Base-by-base conservation (phyloP, 768 basidiomycete genomes). In the Rickenella mellea region DNA sequence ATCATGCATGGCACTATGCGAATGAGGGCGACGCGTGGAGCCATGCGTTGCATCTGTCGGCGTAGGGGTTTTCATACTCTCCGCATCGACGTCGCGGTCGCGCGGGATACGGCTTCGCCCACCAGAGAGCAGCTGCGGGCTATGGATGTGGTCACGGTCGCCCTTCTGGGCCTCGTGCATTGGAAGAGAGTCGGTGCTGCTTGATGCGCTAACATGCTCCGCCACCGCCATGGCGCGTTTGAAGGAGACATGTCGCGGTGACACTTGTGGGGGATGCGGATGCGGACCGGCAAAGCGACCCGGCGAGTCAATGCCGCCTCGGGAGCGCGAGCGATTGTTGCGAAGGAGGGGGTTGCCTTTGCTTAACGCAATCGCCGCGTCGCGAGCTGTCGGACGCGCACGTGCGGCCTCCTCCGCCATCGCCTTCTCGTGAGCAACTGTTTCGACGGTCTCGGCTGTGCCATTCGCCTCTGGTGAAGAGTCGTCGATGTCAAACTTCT, bases 401-500 rank as follows among this genome's bases (percentile, higher is more conserved):
- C 61, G 58, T 24, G 51, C 51, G 31, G n/a, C n/a, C n/a, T n/a
- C n/a, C n/a, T 12, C 41, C 35, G 7, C 11, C 12, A 17, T 49
- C 39, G 8, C 43, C 30, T 30, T 49, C 46, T 40, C 59, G 26
- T 49, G 42, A 25, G 56, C 54, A 52, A 21, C 15, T 53, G 41
- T 27, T 43, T 42, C 30, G 19, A 40, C 39, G 51, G 42, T 21
- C 35, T 24, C 21, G 42, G 51, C 35, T 31, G 40, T 33, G 9
- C 33, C 43, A 14, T 49, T 38, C 6, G 70, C 67, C 39, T 80
- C 79, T 2, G 72, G 69, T 4, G 83, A 81, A 15, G 83, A 83
- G 62, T 97, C 93, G 52, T 96, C 87, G 40, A 98, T 98, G 59
- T 99, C 96, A 61, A 80, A 97, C 52, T 74, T 76, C 55, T 90